A percentile compares a stretch with the other conserved stretches of the same genome.
phyloP scores from a whole-genome alignment of 202 grass and related monocot species.

The Panicum virgatum region DNA sequence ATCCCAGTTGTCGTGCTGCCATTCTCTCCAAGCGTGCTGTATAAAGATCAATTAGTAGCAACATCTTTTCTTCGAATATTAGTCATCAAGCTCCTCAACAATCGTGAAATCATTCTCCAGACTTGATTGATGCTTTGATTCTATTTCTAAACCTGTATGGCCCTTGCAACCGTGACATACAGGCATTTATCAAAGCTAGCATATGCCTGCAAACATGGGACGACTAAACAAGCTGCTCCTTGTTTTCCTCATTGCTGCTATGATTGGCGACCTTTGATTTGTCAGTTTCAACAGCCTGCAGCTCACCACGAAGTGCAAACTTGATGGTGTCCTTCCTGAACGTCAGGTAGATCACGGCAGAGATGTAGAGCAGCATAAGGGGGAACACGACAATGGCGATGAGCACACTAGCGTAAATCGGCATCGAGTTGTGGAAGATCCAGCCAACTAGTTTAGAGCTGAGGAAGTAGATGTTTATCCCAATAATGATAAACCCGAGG shows the following conservation, averaged over 20 bases:
- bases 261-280: constrained; percentile 36
- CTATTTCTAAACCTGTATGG: too few relatives aligned
- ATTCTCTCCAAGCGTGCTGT: too few relatives aligned
- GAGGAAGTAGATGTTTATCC: constrained; percentile 86
- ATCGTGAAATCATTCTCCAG: not conserved
- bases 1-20: not conserved
- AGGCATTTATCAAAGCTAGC: too few relatives aligned
- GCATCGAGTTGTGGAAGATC: constrained; percentile 65
- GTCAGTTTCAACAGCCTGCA: not conserved
- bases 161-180: not conserved
- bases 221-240: constrained; percentile 17
- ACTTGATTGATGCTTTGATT: not conserved
- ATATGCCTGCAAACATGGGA: not conserved
- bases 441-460: constrained; percentile 59
- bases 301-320: constrained; percentile 25
- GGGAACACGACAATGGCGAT: constrained; percentile 62
- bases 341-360: constrained; percentile 60
- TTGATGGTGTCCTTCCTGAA: constrained; percentile 61
- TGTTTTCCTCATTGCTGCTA: not conserved
- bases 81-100: not conserved
- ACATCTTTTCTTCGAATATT: not conserved
- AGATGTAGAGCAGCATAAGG: constrained; percentile 59
- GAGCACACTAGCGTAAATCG: constrained; percentile 39
- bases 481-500: constrained; percentile 57
- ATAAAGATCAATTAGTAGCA: too few relatives aligned